Conservation (phyloP, 1,139 yeast species). For the Kodamaea plutei region DNA sequence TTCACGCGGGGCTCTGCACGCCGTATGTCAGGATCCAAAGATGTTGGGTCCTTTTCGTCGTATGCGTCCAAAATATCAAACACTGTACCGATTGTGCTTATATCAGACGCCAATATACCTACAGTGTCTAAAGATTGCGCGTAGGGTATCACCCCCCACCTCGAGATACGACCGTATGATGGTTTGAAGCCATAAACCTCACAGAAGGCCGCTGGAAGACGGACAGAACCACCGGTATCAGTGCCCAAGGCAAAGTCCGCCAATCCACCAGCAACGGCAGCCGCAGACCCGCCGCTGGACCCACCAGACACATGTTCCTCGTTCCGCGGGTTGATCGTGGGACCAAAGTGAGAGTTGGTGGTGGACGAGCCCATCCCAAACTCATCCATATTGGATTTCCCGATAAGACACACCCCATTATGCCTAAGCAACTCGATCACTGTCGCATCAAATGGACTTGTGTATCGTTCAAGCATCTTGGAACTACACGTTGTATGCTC, state of each 20-base stretch:
- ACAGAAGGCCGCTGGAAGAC: constrained; percentile 88
- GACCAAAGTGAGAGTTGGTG: constrained; percentile 58
- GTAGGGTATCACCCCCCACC: constrained; percentile 90
- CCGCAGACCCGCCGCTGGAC: constrained; percentile 95
- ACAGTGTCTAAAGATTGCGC: constrained; percentile 96
- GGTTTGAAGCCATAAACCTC: constrained; percentile 88
- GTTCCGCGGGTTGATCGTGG: constrained; percentile 63
- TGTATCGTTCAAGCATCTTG: constrained; percentile 49
- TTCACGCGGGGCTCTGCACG: background rate
- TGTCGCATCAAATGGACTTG: constrained; percentile 81
- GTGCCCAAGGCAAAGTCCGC: constrained; percentile 77
- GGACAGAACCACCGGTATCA: constrained; percentile 95
- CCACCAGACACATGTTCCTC: constrained; percentile 54
- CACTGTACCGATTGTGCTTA: constrained; percentile 43
- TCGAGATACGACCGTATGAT: constrained; percentile 81
- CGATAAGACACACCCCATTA: constrained; percentile 55
- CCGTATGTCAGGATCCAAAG: constrained; percentile 42
- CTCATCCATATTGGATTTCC: constrained; percentile 94
- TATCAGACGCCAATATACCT: constrained; percentile 62
- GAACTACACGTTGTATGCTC: constrained; percentile 79
- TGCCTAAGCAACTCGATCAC: constrained; percentile 51
- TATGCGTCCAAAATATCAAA: constrained; percentile 52
- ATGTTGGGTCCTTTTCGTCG: constrained; percentile 82
- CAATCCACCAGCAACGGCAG: constrained; percentile 70
- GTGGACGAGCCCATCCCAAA: constrained; percentile 93